A percentile compares a stretch with the other conserved stretches of the same genome.
Conservation (phyloP, 2,329 filamentous ascomycete species). For the Trematosphaeria pertusa region DNA sequence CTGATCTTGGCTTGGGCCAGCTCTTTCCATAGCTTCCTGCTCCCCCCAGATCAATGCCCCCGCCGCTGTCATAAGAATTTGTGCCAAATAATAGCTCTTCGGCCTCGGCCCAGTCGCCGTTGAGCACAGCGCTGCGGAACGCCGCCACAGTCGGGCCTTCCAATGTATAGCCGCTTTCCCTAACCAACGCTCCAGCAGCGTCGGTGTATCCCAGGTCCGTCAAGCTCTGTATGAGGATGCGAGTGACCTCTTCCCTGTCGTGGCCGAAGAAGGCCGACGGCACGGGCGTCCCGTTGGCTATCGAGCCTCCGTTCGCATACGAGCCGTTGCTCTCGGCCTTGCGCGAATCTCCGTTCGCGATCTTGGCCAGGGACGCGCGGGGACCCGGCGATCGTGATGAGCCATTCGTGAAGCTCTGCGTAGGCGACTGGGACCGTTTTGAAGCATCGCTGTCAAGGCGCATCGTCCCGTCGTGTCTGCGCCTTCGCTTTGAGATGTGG, state of each 20-base stretch:
- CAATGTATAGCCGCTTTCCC: slow-evolving; percentile 85
- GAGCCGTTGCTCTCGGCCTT: slow-evolving; percentile 53
- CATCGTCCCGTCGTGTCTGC: slow-evolving; percentile 50
- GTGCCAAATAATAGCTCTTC: slow-evolving; percentile 76
- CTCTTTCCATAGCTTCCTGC: slow-evolving; percentile 39
- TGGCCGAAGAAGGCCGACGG: slow-evolving; percentile 76
- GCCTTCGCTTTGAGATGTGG: slow-evolving; percentile 52
- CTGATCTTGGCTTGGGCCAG: slow-evolving; percentile 38
- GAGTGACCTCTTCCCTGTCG: slow-evolving; percentile 88
- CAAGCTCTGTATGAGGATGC: slow-evolving; percentile 89
- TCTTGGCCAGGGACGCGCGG: slow-evolving; percentile 42
- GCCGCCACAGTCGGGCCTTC: slow-evolving; percentile 87
- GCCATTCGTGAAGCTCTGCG: slow-evolving; percentile 48
- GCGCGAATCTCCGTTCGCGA: slow-evolving; percentile 50
- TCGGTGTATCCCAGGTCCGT: slow-evolving; percentile 84
- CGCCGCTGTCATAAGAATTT: slow-evolving; percentile 52
- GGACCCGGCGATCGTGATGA: slow-evolving; percentile 45
- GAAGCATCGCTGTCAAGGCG: slow-evolving; percentile 53
- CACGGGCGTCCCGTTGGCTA: slow-evolving; percentile 36
- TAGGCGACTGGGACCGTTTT: slow-evolving; percentile 46
- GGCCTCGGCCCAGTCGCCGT: slow-evolving; percentile 84
- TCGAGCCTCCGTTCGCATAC: slow-evolving; percentile 50
- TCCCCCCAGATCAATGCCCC: slow-evolving; percentile 47
- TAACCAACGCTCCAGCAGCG: slow-evolving; percentile 76
- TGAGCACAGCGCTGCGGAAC: slow-evolving; percentile 80